Evolutionary conservation across 1,139 yeast species (phyloP), one percentile per base, ranked within the genome.

Genomic region (Protomyces pachydermus): DNA sequence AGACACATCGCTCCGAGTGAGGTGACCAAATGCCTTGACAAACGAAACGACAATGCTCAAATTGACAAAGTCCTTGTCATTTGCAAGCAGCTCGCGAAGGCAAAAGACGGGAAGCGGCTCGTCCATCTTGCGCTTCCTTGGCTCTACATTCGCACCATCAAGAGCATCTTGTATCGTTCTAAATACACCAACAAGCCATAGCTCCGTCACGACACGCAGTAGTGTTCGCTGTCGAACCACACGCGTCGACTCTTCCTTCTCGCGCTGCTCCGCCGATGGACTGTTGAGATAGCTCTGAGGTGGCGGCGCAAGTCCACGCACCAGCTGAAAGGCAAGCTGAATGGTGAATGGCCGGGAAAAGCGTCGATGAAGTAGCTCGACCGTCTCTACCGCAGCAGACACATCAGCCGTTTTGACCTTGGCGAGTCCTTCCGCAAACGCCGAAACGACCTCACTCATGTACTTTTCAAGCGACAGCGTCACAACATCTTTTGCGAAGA

Each of bases 361-460:
- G 61, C 97, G 77, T 73, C 87, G 96, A 74, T 90, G 96, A 34
- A 91, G 75, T 0, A 85, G 86, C 53, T 91, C 84, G 0, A 87
- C 80, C 1, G 90, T 81, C 69, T 86, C 91, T 45, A 84, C 80
- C 1, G 87, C 85, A 0, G 93, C 86, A 23, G 72, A 69, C 1
- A 88, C 74, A 71, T 90, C 97, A 12, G 81, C 85, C 67, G 84
- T 84, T 16, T 79, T 76, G 34, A 84, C 81, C 68, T 80, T 84
- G 10, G 78, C 66, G 20, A 89, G 72, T 0, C 88, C 88, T 67
- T 90, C 96, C 60, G 81, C 78, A 0, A 87, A 74, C 0, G 91
- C 84, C 1, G 83, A 76, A 1, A 84, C 78, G 20, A 91, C 77
- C 73, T 91, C 98, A 3, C 87, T 80, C 20, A 89, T 76, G 73